phyloP scores from a whole-genome alignment of 148 eudicot genomes.

The Fagopyrum homotropicum region DNA sequence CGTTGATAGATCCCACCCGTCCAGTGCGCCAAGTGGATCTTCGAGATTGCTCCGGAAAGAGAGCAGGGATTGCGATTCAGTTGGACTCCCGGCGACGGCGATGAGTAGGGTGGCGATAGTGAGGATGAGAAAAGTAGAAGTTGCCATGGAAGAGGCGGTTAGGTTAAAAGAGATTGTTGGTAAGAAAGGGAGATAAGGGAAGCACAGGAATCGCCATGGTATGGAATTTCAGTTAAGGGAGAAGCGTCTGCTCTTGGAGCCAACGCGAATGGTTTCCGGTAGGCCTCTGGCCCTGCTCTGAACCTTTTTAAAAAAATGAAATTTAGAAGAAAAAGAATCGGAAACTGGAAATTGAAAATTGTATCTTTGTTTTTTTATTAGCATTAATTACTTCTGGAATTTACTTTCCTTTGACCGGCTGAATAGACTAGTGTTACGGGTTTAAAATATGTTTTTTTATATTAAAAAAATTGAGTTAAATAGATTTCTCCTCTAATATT shows the following conservation, averaged over 20 bases:
- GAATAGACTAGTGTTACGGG: too few species aligned
- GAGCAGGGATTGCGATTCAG: conserved; percentile 20
- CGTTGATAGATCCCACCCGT: conserved; percentile 24
- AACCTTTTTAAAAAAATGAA: neutral
- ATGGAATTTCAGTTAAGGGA: neutral
- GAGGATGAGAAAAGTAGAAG: neutral
- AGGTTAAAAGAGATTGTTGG: neutral
- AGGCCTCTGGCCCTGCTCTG: neutral
- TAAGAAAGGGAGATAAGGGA: neutral
- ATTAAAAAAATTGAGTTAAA: too few species aligned
- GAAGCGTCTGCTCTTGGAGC: conserved; percentile 2
- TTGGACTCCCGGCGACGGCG: conserved; percentile 5
- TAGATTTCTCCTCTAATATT: too few species aligned
- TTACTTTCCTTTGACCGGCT: too few species aligned
- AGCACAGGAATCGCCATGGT: neutral
- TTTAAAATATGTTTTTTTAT: too few species aligned
- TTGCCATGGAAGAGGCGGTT: conserved; percentile 3
- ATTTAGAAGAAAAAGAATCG: neutral
- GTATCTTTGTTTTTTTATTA: neutral
- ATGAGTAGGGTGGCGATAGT: neutral
- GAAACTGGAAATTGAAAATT: neutral
- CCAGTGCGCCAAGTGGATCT: conserved; percentile 24
- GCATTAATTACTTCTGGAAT: neutral
- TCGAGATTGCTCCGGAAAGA: conserved; percentile 14
- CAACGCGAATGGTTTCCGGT: neutral